Evolutionary conservation across 257 asterid genomes (phyloP).

Genomic region (Solanum microdontum): DNA sequence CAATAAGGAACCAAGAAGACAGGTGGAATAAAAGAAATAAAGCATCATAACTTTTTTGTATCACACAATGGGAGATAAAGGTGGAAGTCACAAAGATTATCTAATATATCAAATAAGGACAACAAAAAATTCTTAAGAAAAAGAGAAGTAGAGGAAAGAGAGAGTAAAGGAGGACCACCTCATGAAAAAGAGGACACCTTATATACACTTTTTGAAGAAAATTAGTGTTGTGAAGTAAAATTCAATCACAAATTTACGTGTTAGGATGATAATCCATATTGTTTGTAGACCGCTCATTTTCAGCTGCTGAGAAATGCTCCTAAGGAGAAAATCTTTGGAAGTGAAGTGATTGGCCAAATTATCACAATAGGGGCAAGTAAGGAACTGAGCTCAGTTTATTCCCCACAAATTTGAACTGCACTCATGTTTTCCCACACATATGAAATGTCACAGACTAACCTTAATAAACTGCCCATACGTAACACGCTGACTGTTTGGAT

Average conservation of each 20-base stretch:
- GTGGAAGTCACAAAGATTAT: background rate
- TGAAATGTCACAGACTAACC: constrained; percentile 35
- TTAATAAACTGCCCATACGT: constrained; percentile 87
- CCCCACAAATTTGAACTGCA: background rate
- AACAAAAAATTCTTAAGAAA: background rate
- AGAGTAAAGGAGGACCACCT: background rate
- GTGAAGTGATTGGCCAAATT: background rate
- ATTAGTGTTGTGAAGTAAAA: background rate
- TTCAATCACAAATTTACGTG: background rate
- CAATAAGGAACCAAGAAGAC: background rate
- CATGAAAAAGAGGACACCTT: background rate
- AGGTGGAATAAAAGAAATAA: background rate
- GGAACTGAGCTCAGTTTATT: background rate
- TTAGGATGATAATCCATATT: background rate
- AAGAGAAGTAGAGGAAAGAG: background rate
- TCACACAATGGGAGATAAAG: background rate
- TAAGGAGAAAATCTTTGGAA: background rate
- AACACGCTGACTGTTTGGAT: constrained; percentile 97
- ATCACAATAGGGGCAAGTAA: background rate
- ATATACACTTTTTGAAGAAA: background rate
- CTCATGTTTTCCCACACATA: background rate
- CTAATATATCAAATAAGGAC: background rate
- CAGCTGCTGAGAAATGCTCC: background rate
- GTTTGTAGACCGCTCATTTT: background rate
- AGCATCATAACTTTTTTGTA: background rate